phyloP scores from a whole-genome alignment of 306 rosid species.

The Sicyos baderoa region DNA sequence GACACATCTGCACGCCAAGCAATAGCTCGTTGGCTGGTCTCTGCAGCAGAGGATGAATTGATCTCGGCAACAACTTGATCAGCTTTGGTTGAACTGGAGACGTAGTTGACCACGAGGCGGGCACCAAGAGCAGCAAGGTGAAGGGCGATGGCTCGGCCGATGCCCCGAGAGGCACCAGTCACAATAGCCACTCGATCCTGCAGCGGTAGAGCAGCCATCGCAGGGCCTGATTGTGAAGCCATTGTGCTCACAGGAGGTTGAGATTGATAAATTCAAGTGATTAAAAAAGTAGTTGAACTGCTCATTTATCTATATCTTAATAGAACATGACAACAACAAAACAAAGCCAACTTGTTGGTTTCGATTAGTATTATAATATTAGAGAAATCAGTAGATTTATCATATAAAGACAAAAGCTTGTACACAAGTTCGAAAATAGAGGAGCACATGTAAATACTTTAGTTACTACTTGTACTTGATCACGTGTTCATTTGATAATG shows the following conservation, averaged over 20 bases:
- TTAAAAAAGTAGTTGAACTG: too few relatives aligned
- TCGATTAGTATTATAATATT: background rate
- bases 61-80: conserved; percentile 34
- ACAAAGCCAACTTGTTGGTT: background rate
- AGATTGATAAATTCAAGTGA: conserved; percentile 1
- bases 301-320: background rate
- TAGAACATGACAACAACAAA: background rate
- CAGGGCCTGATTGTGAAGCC: conserved; percentile 3
- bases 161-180: conserved; percentile 34
- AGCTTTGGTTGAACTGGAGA: conserved; percentile 28
- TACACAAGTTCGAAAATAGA: background rate
- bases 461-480: conserved; percentile 5
- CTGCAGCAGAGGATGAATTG: conserved; percentile 17
- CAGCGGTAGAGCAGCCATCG: background rate
- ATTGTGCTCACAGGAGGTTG: background rate
- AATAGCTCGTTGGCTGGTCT: conserved; percentile 21
- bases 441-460: background rate
- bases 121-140: conserved; percentile 47
- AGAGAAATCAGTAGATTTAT: background rate
- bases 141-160: conserved; percentile 42
- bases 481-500: conserved; percentile 9
- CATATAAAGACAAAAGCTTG: background rate
- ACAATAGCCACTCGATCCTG: conserved; percentile 12
- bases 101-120: conserved; percentile 29
- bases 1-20: conserved; percentile 33